These are phyloP conservation scores for Patellaria atrata DNA, from an alignment of 495 filamentous ascomycete genomes.

Conservation along the genomic window DNA sequence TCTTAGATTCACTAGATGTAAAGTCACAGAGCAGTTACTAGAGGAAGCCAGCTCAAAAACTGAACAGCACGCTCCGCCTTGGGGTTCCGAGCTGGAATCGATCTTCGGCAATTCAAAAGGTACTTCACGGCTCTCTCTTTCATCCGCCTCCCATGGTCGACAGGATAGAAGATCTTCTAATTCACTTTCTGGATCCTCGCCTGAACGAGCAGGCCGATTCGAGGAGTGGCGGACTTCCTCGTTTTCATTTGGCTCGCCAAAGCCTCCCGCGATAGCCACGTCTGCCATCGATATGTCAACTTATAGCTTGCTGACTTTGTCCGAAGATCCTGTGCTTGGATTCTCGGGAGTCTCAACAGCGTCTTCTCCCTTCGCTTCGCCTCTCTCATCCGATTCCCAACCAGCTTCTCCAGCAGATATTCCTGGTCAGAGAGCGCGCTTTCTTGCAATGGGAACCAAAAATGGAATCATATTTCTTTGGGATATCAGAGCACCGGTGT, in stretches of 20 bases:
- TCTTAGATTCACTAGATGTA: constrained; percentile 38
- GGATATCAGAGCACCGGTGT: constrained; percentile 57
- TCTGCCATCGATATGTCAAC: constrained; percentile 63
- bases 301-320: constrained; percentile 49
- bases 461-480: constrained; percentile 68
- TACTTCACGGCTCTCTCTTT: neutral
- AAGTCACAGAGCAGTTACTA: constrained; percentile 20
- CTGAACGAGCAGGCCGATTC: constrained; percentile 15
- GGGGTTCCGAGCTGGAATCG: constrained; percentile 18
- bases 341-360: constrained; percentile 38
- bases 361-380: constrained; percentile 46
- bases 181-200: constrained; percentile 11
- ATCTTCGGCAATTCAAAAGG: constrained; percentile 26
- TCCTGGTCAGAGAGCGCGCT: constrained; percentile 71
- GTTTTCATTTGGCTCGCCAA: constrained; percentile 39
- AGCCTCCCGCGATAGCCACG: constrained; percentile 47
- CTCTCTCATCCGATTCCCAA: constrained; percentile 34
- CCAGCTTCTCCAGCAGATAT: constrained; percentile 36
- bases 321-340: constrained; percentile 59
- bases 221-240: constrained; percentile 51
- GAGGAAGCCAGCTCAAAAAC: too few relatives aligned
- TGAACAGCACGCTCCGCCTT: constrained; percentile 1
- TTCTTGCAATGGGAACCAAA: constrained; percentile 67
- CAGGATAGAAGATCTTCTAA: constrained; percentile 15
- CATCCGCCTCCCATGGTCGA: constrained; percentile 1